These are phyloP conservation scores for Arthonia radiata DNA, from an alignment of 495 filamentous ascomycete species.

Conservation along the genomic window DNA sequence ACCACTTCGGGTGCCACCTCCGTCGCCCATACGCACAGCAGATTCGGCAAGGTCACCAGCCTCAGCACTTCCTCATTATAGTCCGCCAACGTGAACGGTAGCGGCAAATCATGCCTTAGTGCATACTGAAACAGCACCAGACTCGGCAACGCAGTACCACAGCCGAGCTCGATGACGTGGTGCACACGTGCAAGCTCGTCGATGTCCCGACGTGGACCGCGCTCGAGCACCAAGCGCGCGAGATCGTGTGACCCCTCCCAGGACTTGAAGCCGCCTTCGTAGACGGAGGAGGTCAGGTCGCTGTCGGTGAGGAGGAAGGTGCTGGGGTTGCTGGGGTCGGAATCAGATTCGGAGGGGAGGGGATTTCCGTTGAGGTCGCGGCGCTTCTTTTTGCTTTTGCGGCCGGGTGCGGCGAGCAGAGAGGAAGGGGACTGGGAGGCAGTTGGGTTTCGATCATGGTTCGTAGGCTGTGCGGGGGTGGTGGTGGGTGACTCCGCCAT, in stretches of 20 bases:
- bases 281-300: slow-evolving; percentile 77
- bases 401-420: no score
- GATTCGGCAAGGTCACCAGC: slow-evolving; percentile 71
- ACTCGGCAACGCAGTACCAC: slow-evolving; percentile 70
- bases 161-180: slow-evolving; percentile 69
- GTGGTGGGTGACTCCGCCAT: slow-evolving; percentile 48
- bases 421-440: no score
- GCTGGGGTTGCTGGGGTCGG: no score
- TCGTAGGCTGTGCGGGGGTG: slow-evolving; percentile 1
- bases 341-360: no score
- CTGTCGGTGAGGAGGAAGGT: no score
- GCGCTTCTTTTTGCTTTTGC: no score
- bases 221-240: slow-evolving; percentile 34
- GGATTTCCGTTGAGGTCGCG: no score
- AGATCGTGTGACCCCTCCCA: slow-evolving; percentile 92
- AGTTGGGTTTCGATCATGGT: background rate
- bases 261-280: slow-evolving; percentile 97
- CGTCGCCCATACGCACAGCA: slow-evolving; percentile 58
- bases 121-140: slow-evolving; percentile 51
- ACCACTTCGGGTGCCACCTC: slow-evolving; percentile 9
- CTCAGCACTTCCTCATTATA: slow-evolving; percentile 73
- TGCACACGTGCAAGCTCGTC: slow-evolving; percentile 16
- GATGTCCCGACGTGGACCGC: slow-evolving; percentile 12
- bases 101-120: slow-evolving; percentile 17
- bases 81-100: slow-evolving; percentile 56